phyloP scores from a whole-genome alignment of 2,329 filamentous ascomycete genomes.

The Drechslera avenae region DNA sequence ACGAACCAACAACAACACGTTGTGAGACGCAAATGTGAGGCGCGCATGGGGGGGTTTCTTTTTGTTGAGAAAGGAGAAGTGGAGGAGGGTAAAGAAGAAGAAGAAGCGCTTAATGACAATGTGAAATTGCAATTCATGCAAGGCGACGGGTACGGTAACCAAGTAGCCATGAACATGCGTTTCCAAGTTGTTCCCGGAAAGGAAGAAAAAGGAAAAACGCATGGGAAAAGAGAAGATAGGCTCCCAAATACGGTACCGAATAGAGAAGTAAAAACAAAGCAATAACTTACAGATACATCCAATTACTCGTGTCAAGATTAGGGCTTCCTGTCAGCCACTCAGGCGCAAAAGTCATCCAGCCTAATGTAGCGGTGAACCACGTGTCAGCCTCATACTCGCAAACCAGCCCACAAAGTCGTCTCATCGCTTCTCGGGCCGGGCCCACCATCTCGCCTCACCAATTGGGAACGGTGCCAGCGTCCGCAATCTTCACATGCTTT shows the following conservation, averaged over 20 bases:
- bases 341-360: conserved; percentile 69
- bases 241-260: not conserved
- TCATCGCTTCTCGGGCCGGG: conserved; percentile 21
- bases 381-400: conserved; percentile 44
- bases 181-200: not conserved
- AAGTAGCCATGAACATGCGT: too few species aligned
- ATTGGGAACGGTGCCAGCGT: conserved; percentile 2
- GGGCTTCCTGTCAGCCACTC: conserved; percentile 66
- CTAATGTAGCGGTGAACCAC: conserved; percentile 46
- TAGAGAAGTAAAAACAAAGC: not conserved
- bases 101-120: not conserved
- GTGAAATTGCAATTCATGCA: not conserved
- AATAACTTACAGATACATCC: conserved; percentile 60
- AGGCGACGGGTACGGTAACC: too few species aligned
- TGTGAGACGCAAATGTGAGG: conserved; percentile 2
- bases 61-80: too few species aligned
- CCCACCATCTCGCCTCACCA: conserved; percentile 28
- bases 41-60: too few species aligned
- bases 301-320: conserved; percentile 63
- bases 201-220: too few species aligned
- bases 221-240: not conserved
- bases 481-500: conserved; percentile 10
- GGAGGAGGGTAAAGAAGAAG: too few species aligned
- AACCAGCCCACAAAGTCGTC: conserved; percentile 19
- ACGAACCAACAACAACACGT: not conserved